Evolutionary conservation across 2,329 filamentous ascomycete species (phyloP).

Genomic region (Colletotrichum scovillei): DNA sequence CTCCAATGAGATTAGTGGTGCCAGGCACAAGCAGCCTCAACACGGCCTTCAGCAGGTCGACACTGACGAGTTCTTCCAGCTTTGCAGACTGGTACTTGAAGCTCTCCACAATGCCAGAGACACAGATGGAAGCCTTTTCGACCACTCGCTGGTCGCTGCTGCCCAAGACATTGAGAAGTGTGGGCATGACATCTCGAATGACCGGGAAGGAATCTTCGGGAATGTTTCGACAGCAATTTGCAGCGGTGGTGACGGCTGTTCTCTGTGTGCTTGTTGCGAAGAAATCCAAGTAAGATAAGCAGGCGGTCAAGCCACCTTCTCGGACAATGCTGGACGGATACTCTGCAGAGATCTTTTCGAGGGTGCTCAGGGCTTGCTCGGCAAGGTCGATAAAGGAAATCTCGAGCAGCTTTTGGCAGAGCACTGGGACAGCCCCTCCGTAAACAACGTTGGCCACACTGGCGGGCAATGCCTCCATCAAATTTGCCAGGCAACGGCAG

Average conservation of each 20-base stretch:
- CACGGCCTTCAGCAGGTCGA: conserved; percentile 86
- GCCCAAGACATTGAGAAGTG: conserved; percentile 86
- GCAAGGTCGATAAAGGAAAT: conserved; percentile 98
- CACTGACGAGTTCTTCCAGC: conserved; percentile 91
- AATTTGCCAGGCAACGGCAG: conserved; percentile 92
- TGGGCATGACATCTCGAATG: conserved; percentile 96
- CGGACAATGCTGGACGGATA: conserved; percentile 95
- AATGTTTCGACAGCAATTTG: conserved; percentile 98
- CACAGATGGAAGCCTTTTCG: conserved; percentile 94
- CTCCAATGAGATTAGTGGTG: conserved; percentile 93
- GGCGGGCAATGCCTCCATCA: conserved; percentile 96
- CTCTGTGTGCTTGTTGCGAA: conserved; percentile 97
- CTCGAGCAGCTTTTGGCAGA: conserved; percentile 94
- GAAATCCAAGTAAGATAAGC: conserved; percentile 94
- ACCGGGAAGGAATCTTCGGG: conserved; percentile 93
- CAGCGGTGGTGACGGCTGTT: conserved; percentile 95
- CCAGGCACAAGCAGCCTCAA: conserved; percentile 90
- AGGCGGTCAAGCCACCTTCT: conserved; percentile 95
- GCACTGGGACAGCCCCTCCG: conserved; percentile 92
- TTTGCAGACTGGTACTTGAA: conserved; percentile 91
- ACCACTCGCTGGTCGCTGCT: conserved; percentile 97
- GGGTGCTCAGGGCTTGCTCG: conserved; percentile 94
- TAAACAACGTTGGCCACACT: conserved; percentile 97
- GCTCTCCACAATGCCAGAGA: conserved; percentile 95
- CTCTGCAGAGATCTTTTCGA: conserved; percentile 97